These are phyloP conservation scores for Crithidia sp. DNA, from an alignment of 208 protist species.

Conservation along the genomic window DNA sequence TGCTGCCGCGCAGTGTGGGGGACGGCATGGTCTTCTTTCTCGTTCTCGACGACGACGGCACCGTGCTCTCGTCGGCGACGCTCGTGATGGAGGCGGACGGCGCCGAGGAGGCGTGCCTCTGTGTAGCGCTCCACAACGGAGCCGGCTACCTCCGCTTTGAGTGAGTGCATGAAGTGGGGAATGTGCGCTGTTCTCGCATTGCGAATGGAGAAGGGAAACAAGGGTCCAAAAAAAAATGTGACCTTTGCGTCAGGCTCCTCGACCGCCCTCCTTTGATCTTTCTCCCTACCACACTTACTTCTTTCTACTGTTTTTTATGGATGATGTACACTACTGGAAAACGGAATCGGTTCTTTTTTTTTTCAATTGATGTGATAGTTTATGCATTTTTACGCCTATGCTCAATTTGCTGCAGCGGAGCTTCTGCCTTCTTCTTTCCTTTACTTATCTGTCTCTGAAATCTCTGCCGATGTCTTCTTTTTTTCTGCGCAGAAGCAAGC, in stretches of 20 bases:
- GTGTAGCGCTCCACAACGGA: constrained; percentile 24
- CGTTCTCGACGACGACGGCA: constrained; percentile 31
- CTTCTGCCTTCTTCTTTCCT: neutral
- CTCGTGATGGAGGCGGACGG: constrained; percentile 13
- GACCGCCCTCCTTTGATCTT: too few species aligned
- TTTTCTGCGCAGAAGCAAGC: neutral
- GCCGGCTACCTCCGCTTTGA: constrained; percentile 30
- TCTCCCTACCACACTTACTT: too few species aligned
- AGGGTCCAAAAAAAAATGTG: too few species aligned
- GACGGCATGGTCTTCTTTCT: constrained; percentile 38
- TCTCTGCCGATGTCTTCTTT: neutral
- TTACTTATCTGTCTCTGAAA: neutral
- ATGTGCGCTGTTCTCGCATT: too few species aligned
- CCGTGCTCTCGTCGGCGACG: constrained; percentile 26
- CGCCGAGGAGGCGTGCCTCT: constrained; percentile 3
- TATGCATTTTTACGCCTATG: too few species aligned
- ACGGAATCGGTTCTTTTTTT: neutral
- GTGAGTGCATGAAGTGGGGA: neutral
- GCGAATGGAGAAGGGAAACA: neutral
- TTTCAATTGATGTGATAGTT: neutral
- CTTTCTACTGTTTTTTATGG: neutral
- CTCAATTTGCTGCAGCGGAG: too few species aligned
- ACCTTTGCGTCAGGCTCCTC: too few species aligned
- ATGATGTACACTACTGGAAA: constrained; percentile 6
- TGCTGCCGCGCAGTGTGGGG: constrained; percentile 14